Evolutionary conservation across 2,329 filamentous ascomycete genomes (phyloP), one percentile per base, ranked within the genome.

Genomic region (Thelonectria olida): DNA sequence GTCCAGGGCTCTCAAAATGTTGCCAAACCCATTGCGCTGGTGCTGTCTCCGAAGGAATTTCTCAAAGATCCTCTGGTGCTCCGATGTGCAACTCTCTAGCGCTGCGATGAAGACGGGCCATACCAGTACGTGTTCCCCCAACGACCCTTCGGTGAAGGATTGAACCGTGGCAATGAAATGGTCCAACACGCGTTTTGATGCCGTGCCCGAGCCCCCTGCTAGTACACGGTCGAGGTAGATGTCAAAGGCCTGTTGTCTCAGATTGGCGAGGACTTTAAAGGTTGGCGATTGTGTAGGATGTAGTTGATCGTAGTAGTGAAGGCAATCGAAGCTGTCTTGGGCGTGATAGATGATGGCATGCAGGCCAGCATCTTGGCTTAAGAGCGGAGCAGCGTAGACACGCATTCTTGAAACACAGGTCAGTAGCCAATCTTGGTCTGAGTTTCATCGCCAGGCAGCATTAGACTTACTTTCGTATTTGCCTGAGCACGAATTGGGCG

Each of bases 141-240:
- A 63, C 0, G 65, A 56, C 5, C 56, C 59, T 3, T 62, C 51
- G 1, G 65, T 61, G 17, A 73, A 60, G 2, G 67, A 57, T 49
- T 69, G 54, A 3, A 72, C 50, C 2, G 65, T 65, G 7, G 62
- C 58, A 13, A 63, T 68, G 39, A 70, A 73, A 2, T 51, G 63
- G 3, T 66, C 54, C 39, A 69, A 58, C 12, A 66, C 60, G 10
- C 57, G 4, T 95, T 78, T n/a, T 88, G 86, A 65, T 90, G 92
- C 73, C 95, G 92, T 71, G 94, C n/a, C 31, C 3, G 39, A 51
- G 2, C 39, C 36, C 7, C 38, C 36, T 5, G 41, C 49, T 5
- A 60, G 50, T 10, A 63, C 65, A 2, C 63, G 36, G 4, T 58
- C 52, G 4, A 67, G 42, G 19, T 67, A 64, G 2, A 64, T 64